Evolutionary conservation across 352 stramenopile species (phyloP), one percentile per base, ranked within the genome.

Genomic region (Saprolegnia diclina): DNA sequence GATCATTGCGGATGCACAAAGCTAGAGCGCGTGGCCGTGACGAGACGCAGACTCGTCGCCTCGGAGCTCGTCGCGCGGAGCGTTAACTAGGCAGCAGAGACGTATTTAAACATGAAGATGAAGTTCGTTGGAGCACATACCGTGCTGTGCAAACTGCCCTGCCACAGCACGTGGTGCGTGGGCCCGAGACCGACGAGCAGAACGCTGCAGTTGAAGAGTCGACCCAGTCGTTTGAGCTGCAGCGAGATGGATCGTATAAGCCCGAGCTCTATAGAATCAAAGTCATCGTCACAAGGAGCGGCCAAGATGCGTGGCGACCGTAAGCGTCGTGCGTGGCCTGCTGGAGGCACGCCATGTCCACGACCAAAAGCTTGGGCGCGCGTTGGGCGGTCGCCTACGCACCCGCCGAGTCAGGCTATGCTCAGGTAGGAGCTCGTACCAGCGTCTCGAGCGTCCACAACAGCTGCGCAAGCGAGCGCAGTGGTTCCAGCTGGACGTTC

Each of bases 1-100:
- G 32, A 54, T 66, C 21, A 40, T 66, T 40, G 24, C 57, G 4
- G 57, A 55, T 0, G 42, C 40, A 26, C 24, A 45, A 18, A 61
- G 26, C n/a, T 61, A 29, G 26, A 42, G 26, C 29, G 29, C 3
- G 42, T 48, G 42, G 3, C 42, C 42, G 42, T 48, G 3, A 48
- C 42, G 42, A 48, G 42, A 48, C 42, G 42, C 18, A 7, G 1
- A n/a, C 3, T 7, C 13, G 13, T n/a, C 42, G 18, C 4, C 13
- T n/a, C 11, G 13, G 42, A 3, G 13, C 42, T 3, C 2, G 42
- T 11, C 42, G 42, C 7, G 42, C 42, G 13, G 2, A 48, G 42
- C 2, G 42, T n/a, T n/a, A 48, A 7, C 42, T 48, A 48, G 42
- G 42, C 11, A 4, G 10, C 4, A 1, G 42, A 48, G 18, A n/a